Evolutionary conservation across 1,284 basidiomycete genomes (phyloP).

Genomic region (Austroboletus niveus): DNA sequence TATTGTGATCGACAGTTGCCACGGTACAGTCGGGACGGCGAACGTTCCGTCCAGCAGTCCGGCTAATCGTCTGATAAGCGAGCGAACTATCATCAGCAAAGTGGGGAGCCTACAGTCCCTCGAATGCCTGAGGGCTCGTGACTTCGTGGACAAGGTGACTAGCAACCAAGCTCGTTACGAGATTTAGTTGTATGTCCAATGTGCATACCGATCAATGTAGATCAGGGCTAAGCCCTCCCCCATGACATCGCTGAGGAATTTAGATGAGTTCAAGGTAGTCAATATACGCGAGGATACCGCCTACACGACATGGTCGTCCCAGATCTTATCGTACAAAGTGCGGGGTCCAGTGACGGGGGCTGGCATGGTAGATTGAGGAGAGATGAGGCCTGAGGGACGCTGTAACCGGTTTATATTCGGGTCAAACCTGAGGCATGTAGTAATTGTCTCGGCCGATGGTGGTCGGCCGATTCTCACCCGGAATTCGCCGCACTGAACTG

Average conservation of each 20-base stretch:
- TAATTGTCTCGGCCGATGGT: conserved; percentile 20
- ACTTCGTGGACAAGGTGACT: conserved; percentile 96
- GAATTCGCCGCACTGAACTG: not conserved
- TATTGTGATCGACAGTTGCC: conserved; percentile 94
- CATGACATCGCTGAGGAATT: conserved; percentile 56
- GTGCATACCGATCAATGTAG: conserved; percentile 84
- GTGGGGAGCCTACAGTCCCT: conserved; percentile 69
- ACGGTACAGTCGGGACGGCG: conserved; percentile 92
- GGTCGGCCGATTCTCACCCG: conserved; percentile 20
- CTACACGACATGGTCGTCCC: conserved; percentile 92
- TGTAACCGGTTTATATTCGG: not conserved
- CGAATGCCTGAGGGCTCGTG: conserved; percentile 95
- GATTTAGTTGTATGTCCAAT: not conserved
- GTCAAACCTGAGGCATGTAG: not conserved
- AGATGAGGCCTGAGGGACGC: not conserved
- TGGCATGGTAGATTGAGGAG: conserved; percentile 42
- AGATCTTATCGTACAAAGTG: conserved; percentile 95
- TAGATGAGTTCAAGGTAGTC: conserved; percentile 13
- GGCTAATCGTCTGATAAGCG: conserved; percentile 41
- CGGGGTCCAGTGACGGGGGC: conserved; percentile 58
- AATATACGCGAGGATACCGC: conserved; percentile 27
- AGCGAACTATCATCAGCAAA: not conserved
- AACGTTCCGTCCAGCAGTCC: conserved; percentile 79
- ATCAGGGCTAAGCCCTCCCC: conserved; percentile 85
- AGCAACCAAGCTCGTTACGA: conserved; percentile 5